Base-by-base conservation (phyloP, 345 rosid genomes). In the Eutrema yunnanense region DNA sequence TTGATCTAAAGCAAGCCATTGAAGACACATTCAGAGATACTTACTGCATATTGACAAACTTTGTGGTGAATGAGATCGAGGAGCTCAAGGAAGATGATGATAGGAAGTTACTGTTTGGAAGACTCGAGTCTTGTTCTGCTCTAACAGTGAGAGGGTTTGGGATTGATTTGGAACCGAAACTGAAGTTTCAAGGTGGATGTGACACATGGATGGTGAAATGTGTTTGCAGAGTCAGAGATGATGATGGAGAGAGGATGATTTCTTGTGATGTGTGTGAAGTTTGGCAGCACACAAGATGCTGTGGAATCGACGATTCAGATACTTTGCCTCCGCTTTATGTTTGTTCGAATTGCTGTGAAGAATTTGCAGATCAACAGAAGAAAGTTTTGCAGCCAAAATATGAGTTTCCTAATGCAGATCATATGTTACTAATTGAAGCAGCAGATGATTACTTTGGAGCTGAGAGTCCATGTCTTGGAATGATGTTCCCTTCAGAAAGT, bases 221-320 rank as follows among this genome's bases (percentile, higher is more conserved):
- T 38, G 79, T 72, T 40, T 91, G 96, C 43, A 96, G 89, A 19
- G 92, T 95, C 12, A 71, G 63, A 59, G 97, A 94, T 49, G 98
- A 94, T 38, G 98, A 94, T 70, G 98, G 97, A 30, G 97, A 91
- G 79, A 79, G 98, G 72, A 94, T 89, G 98, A 78, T 91, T 6
- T 86, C 95, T 0, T 89, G 98, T 47, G 98, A 94, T 29, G 69
- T 87, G 0, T 91, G 97, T 26, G 96, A 88, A 67, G 85, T 85
- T 56, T 94, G 98, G 98, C 97, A 91, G 64, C 98, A 94, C 71
- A 92, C 96, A 0, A 79, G 89, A 40, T 94, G 96, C 83, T 81
- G 84, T 27, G 96, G 89, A 1, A 88, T 94, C 14, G 80, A 82
- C 4, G 97, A 94, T 57, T 80, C 87, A 0, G 86, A 85, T 63